Evolutionary conservation across 1,139 yeast genomes (phyloP), one percentile per base, ranked within the genome.

Genomic region (Yamadazyma epiphylla): DNA sequence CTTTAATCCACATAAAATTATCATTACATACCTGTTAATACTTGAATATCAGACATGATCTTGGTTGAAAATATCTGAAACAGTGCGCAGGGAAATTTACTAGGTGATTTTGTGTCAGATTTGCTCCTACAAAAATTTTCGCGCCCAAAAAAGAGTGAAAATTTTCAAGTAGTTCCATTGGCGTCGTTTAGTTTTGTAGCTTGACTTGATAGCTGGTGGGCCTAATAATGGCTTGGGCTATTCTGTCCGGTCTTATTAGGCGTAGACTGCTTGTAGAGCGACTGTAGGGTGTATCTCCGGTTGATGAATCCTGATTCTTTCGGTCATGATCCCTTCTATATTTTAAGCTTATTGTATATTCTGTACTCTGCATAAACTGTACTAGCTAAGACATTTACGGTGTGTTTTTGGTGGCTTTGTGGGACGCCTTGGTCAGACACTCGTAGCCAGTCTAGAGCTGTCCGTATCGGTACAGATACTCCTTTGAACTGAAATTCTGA

Each of bases 311-410:
- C 41, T 60, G 70, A 63, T 49, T 60, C 66, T 54, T 51, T 60
- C 70, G 70, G 70, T 64, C 70, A 64, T 64, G 42, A 57, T 57
- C 68, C 69, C 69, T 61, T 49, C 42, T 37, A 64, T 64, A 63
- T 51, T 32, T 37, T 15, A 27, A 22, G 16, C 16, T 19, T n/a
- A n/a, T n/a, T n/a, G n/a, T n/a, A n/a, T n/a, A n/a, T n/a, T n/a
- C n/a, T n/a, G n/a, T n/a, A n/a, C n/a, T n/a, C n/a, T n/a, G n/a
- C n/a, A n/a, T n/a, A n/a, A n/a, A n/a, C n/a, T n/a, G n/a, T n/a
- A n/a, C n/a, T n/a, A n/a, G n/a, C n/a, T n/a, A n/a, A n/a, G n/a
- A n/a, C n/a, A n/a, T n/a, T n/a, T n/a, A n/a, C n/a, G n/a, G n/a
- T n/a, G n/a, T n/a, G n/a, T n/a, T n/a, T n/a, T n/a, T n/a, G n/a